Evolutionary conservation across 495 filamentous ascomycete genomes (phyloP).

Genomic region (Aspergillus leporis): DNA sequence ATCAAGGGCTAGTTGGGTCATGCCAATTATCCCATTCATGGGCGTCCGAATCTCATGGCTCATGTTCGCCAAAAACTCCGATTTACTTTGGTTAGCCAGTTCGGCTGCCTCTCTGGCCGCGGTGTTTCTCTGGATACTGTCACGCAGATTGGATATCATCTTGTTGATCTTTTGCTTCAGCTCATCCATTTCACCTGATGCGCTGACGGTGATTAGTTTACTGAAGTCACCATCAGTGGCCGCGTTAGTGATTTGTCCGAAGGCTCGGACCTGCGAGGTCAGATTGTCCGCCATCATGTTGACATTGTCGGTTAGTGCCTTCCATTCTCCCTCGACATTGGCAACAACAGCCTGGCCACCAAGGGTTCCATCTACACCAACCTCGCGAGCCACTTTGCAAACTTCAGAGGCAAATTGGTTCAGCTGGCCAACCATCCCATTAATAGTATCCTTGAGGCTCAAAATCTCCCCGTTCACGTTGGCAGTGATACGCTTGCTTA

Average conservation of each 20-base stretch:
- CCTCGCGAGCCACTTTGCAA: slow-evolving; percentile 96
- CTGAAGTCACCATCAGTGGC: slow-evolving; percentile 94
- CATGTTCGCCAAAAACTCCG: slow-evolving; percentile 98
- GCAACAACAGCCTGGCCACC: slow-evolving; percentile 96
- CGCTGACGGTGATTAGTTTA: slow-evolving; percentile 93
- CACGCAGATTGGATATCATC: slow-evolving; percentile 94
- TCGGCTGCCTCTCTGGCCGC: slow-evolving; percentile 94
- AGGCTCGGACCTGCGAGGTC: slow-evolving; percentile 91
- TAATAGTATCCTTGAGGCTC: slow-evolving; percentile 94
- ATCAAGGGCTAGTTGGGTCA: slow-evolving; percentile 96
- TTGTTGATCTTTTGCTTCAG: slow-evolving; percentile 98
- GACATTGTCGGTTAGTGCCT: slow-evolving; percentile 91
- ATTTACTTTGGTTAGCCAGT: slow-evolving; percentile 96
- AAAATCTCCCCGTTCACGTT: slow-evolving; percentile 96
- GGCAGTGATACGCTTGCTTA: slow-evolving; percentile 93
- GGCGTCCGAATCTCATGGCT: slow-evolving; percentile 98
- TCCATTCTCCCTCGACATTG: slow-evolving; percentile 99
- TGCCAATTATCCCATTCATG: slow-evolving; percentile 85
- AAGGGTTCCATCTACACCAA: slow-evolving; percentile 94
- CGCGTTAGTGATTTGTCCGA: slow-evolving; percentile 95
- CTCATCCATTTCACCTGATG: slow-evolving; percentile 98
- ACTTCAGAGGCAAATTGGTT: slow-evolving; percentile 97
- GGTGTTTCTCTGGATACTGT: slow-evolving; percentile 96
- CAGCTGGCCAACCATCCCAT: slow-evolving; percentile 96
- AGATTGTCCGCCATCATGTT: slow-evolving; percentile 92